Base-by-base conservation (phyloP, 1,139 yeast genomes). In the Kluyveromyces sp. region DNA sequence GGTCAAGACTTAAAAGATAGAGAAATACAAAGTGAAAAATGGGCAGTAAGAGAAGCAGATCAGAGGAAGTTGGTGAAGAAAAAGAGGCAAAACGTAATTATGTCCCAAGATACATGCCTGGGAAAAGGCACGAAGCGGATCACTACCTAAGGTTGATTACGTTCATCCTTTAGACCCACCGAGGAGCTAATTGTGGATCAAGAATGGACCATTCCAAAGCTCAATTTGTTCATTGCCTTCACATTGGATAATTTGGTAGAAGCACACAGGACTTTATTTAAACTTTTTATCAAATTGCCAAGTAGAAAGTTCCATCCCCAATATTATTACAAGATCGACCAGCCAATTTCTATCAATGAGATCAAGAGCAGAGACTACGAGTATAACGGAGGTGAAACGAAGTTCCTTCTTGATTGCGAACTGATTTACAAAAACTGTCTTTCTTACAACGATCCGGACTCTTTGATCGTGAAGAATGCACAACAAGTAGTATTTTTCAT, bases 261-360 rank as follows among this genome's bases (percentile, higher is more conserved):
- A 44, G 56, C 60, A n/a, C 57, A 59, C 49, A 54, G 58, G 61
- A 32, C 67, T 55, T 59, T 79, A 33, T 73, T 74, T 25, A 72
- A 72, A 21, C 79, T 84, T 45, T 85, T 85, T 58, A 62, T 79
- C 48, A 79, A 80, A 56, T 69, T 87, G 37, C 96, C 96, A 2
- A 74, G 83, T 34, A 83, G 78, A 59, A 83, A 83, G 54, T 68
- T 77, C 36, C 88, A 85, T 54, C 95, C 97, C 0, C 94, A 86
- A 59, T 92, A 90, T 65, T 85, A 82, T 61, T 75, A 78, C 46
- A 71, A 82, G 49, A 79, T 86, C 34, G 64, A 66, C 28, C 61
- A 69, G n/a, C 95, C 95, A 3, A 76, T 85, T 7, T 80, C 92
- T 1, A 63, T 86, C 8, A 65, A 76, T 42, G 95, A 85, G 53